Evolutionary conservation across 805 yeast genomes (phyloP), one percentile per base, ranked within the genome.

Genomic region (Candida patagonica): DNA sequence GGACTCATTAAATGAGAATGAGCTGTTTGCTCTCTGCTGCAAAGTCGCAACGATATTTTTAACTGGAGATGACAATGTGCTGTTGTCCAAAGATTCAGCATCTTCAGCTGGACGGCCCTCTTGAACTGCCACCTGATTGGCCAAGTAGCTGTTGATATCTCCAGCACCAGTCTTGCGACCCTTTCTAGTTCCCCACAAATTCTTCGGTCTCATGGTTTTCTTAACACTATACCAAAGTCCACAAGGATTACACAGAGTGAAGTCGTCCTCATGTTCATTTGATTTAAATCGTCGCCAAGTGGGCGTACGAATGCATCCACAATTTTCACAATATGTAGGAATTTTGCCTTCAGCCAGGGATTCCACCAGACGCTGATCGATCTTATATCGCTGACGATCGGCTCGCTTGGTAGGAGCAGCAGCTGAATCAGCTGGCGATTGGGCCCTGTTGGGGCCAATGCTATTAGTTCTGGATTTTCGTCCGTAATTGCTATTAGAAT

Each of bases 241-340:
- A 41, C 58, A 54, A 1, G 58, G 53, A 37, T 53, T 53, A 37
- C 58, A 54, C 19, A 52, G 40, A 5, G 44, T 31, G 19, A 23
- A 24, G 22, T 43, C 45, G 19, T 39, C 42, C 8, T 42, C 42
- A 25, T 41, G 38, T 10, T 44, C 45, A 8, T 37, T 36, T 9
- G 37, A 20, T 23, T 33, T 33, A 24, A 51, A 42, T 21, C 46
- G 43, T 30, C 61, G 37, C 62, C 60, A 57, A 10, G 58, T 50
- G 21, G 56, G 34, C 4, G 59, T 53, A 29, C 44, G 42, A 17
- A 53, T 48, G 10, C 45, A 48, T n/a, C 61, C 58, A 35, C 63
- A 59, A 42, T 59, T 59, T 25, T 46, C 53, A 35, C 63, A 59
- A 29, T 47, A 52, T 8, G 42, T 45, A 15, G 53, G 54, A 10